Percentiles rank a stretch among this genome's conserved stretches.
Evolutionary conservation across 371 early-diverging fungal species (phyloP).

Genomic region (Haplosporangium sp.): DNA sequence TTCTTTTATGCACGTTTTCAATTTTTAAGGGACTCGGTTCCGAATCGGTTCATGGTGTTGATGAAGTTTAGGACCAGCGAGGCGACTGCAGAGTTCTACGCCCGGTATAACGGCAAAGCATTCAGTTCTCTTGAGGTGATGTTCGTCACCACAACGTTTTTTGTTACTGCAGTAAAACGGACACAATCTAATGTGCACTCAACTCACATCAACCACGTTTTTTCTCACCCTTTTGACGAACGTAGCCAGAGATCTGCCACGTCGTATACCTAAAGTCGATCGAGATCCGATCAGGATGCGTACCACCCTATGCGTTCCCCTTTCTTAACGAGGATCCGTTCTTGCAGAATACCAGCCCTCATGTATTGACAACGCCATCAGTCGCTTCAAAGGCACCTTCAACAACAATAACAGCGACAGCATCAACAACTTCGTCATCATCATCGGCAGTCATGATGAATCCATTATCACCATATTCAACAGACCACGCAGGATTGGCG

Average conservation of each 20-base stretch:
- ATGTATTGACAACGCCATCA: too few species aligned
- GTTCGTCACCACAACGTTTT: background rate
- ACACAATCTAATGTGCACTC: too few species aligned
- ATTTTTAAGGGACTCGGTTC: slow-evolving; percentile 73
- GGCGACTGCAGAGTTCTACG: slow-evolving; percentile 74
- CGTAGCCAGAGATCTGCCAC: slow-evolving; percentile 76
- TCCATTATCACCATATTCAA: background rate
- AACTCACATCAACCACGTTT: background rate
- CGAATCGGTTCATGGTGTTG: slow-evolving; percentile 88
- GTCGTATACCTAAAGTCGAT: slow-evolving; percentile 81
- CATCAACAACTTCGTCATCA: slow-evolving; percentile 1
- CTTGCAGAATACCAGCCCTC: slow-evolving; percentile 25
- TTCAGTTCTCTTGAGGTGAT: slow-evolving; percentile 84
- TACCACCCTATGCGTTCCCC: slow-evolving; percentile 72
- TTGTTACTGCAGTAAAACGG: too few species aligned
- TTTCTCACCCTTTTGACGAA: background rate
- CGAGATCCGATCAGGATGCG: slow-evolving; percentile 64
- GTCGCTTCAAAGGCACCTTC: background rate
- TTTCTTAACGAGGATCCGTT: slow-evolving; percentile 60
- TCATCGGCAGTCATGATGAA: background rate
- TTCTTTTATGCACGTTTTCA: too few species aligned
- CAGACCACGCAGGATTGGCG: slow-evolving; percentile 33
- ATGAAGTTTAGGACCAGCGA: slow-evolving; percentile 73
- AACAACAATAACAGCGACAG: slow-evolving; percentile 2
- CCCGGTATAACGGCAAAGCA: slow-evolving; percentile 80